Conservation (phyloP, 31 red algal genomes). For the Endocladia muricata region DNA sequence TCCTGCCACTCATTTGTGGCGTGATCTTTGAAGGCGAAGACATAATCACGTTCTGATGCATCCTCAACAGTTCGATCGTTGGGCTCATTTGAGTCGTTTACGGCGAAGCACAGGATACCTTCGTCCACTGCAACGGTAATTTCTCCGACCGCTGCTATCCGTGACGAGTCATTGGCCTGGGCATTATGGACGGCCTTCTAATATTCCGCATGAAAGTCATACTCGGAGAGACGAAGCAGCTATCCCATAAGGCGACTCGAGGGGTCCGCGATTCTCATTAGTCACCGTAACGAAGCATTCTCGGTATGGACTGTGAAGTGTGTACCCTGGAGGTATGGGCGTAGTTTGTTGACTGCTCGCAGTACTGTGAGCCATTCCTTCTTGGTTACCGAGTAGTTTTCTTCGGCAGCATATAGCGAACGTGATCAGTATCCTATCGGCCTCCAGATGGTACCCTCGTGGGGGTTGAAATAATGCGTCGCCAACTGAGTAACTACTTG, state of each 20-base stretch:
- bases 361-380: constrained; percentile 6
- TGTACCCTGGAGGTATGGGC: constrained; percentile 3
- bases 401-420: neutral
- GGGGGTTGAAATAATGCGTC: neutral
- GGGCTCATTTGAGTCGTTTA: neutral
- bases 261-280: neutral
- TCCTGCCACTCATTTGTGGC: neutral
- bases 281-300: constrained; percentile 1
- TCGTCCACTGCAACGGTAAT: neutral
- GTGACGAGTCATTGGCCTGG: constrained; percentile 6
- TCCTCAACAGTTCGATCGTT: neutral
- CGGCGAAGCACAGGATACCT: constrained; percentile 12
- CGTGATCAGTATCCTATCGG: constrained; percentile 12
- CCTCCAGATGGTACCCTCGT: neutral
- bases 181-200: constrained; percentile 1
- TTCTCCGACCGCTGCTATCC: neutral
- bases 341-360: neutral
- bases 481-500: constrained; percentile 15
- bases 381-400: neutral
- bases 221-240: constrained; percentile 13
- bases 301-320: constrained; percentile 15
- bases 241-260: constrained; percentile 28
- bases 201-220: constrained; percentile 4
- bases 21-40: neutral
- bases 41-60: neutral